A percentile compares a stretch with the other conserved stretches of the same genome.
Conservation (phyloP, 2,329 filamentous ascomycete genomes). For the Aurifilum marmelostoma region DNA sequence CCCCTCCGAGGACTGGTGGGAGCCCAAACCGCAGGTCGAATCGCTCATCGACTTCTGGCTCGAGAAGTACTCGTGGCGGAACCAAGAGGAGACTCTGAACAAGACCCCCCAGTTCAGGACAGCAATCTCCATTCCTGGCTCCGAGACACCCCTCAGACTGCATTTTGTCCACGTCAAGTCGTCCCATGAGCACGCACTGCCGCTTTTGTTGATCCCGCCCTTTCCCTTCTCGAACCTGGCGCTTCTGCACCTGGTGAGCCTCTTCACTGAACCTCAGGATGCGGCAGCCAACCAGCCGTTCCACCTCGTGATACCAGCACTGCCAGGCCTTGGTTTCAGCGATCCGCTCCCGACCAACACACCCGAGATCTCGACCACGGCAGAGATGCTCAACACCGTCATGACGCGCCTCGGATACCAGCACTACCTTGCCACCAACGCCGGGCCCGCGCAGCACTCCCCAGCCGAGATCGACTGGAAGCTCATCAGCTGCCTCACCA, state of each 20-base stretch:
- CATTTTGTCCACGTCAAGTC: constrained; percentile 69
- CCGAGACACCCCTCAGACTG: constrained; percentile 53
- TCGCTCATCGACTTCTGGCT: constrained; percentile 69
- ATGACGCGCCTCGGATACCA: constrained; percentile 65
- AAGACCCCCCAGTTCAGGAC: constrained; percentile 65
- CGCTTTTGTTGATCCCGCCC: constrained; percentile 66
- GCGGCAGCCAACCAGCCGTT: constrained; percentile 55
- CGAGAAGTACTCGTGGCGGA: constrained; percentile 67
- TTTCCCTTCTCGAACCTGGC: constrained; percentile 69
- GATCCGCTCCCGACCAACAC: constrained; percentile 58
- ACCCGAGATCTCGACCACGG: constrained; percentile 56
- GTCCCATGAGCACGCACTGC: constrained; percentile 56
- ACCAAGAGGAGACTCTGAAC: constrained; percentile 62
- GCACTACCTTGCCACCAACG: constrained; percentile 60
- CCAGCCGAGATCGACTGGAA: constrained; percentile 57
- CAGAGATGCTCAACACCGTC: constrained; percentile 57
- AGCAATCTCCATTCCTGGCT: constrained; percentile 47
- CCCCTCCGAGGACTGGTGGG: constrained; percentile 56
- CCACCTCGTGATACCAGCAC: constrained; percentile 67
- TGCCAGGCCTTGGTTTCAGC: constrained; percentile 70
- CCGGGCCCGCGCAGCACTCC: constrained; percentile 50
- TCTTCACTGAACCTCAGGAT: constrained; percentile 57
- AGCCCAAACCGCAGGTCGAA: constrained; percentile 65
- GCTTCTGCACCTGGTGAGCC: constrained; percentile 57
- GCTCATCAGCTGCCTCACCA: constrained; percentile 52